Evolutionary conservation across 495 filamentous ascomycete species (phyloP).

Genomic region (Penicillium subrubescens): DNA sequence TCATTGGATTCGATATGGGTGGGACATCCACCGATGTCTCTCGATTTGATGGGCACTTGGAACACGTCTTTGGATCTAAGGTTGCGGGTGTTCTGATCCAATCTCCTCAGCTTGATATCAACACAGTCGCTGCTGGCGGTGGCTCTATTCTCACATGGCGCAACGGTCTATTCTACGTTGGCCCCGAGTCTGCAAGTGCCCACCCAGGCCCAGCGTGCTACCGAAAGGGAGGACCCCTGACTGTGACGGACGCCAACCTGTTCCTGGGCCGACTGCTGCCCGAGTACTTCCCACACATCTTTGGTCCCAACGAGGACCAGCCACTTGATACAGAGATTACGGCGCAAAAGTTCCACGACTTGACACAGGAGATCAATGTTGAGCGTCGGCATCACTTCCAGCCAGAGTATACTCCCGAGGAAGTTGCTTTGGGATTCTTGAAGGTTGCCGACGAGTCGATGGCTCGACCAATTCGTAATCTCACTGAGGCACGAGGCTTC

Average conservation of each 20-base stretch:
- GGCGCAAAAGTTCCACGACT: constrained; percentile 71
- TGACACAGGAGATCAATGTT: constrained; percentile 77
- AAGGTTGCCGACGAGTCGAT: constrained; percentile 58
- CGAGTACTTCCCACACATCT: constrained; percentile 97
- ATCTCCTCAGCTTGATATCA: constrained; percentile 94
- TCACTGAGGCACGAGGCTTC: constrained; percentile 54
- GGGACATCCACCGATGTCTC: constrained; percentile 96
- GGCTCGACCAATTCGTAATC: constrained; percentile 55
- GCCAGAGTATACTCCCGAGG: constrained; percentile 77
- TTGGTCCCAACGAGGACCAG: constrained; percentile 88
- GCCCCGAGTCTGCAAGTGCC: constrained; percentile 89
- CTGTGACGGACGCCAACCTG: constrained; percentile 92
- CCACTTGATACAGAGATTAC: constrained; percentile 79
- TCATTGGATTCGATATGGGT: constrained; percentile 97
- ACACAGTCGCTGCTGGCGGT: constrained; percentile 93
- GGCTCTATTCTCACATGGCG: constrained; percentile 87
- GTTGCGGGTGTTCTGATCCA: constrained; percentile 96
- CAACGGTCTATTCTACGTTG: constrained; percentile 95
- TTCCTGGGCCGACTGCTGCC: constrained; percentile 86
- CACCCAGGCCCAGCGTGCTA: constrained; percentile 96
- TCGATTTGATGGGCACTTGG: constrained; percentile 88
- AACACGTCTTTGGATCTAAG: constrained; percentile 97
- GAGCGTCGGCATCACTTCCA: constrained; percentile 55
- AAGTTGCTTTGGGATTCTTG: constrained; percentile 72
- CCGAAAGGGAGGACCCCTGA: constrained; percentile 87